Conservation (phyloP, 2,329 filamentous ascomycete species). For the Fusarium luffae region DNA sequence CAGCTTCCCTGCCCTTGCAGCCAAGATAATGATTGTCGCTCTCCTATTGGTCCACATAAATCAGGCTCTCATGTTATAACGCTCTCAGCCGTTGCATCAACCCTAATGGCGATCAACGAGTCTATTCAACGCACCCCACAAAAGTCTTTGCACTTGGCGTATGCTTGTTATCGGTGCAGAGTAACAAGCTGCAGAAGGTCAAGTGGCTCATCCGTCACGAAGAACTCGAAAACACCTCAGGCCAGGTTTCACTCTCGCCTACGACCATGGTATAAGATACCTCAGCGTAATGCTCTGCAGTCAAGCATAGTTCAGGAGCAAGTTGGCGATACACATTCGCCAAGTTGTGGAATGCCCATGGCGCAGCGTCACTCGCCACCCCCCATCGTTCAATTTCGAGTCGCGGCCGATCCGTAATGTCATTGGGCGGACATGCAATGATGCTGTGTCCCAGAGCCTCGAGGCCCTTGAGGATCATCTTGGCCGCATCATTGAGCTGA, state of each 20-base stretch:
- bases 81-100: too few relatives aligned
- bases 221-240: background rate
- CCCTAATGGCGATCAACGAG: too few relatives aligned
- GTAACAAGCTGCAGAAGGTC: background rate
- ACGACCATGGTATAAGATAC: background rate
- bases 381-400: background rate
- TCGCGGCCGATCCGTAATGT: background rate
- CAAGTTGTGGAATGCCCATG: background rate
- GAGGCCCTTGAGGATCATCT: background rate
- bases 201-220: background rate
- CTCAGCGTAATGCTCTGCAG: background rate
- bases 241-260: background rate
- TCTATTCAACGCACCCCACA: background rate
- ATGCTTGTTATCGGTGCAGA: background rate
- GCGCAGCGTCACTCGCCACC: background rate
- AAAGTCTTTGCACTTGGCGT: background rate
- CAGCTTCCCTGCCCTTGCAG: too few relatives aligned
- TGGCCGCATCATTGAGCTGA: background rate
- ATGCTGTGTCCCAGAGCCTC: background rate
- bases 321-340: background rate
- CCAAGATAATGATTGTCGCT: too few relatives aligned
- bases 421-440: background rate
- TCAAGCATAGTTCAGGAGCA: background rate
- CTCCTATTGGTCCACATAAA: too few relatives aligned
- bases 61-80: too few relatives aligned